These are phyloP conservation scores for Colletotrichum eremochloae DNA, from an alignment of 2,329 filamentous ascomycete species.

Conservation along the genomic window DNA sequence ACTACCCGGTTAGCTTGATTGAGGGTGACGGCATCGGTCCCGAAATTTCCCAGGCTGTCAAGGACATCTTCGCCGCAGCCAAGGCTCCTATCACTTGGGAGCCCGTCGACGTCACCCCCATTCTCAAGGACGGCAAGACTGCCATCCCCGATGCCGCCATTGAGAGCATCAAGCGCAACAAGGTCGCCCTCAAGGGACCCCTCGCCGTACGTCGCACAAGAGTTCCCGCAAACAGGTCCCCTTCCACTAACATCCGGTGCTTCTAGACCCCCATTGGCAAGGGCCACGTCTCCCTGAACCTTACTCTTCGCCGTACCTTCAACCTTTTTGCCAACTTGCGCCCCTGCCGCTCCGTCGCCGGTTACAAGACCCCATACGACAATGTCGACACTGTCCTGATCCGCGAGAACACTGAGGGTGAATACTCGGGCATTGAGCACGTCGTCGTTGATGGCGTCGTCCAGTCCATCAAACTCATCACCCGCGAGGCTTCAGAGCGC, in stretches of 20 bases:
- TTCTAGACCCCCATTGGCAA: slow-evolving; percentile 75
- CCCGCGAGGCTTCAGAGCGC: slow-evolving; percentile 91
- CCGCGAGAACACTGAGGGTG: slow-evolving; percentile 99
- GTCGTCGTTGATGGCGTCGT: slow-evolving; percentile 97
- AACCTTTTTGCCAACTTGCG: slow-evolving; percentile 99
- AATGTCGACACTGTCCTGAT: slow-evolving; percentile 97
- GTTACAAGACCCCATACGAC: slow-evolving; percentile 99
- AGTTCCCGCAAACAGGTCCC: not conserved
- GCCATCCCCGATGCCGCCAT: slow-evolving; percentile 94
- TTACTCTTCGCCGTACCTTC: slow-evolving; percentile 98
- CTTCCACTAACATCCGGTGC: slow-evolving; percentile 34
- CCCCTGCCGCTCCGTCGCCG: slow-evolving; percentile 95
- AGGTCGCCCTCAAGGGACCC: slow-evolving; percentile 97
- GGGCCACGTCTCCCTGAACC: slow-evolving; percentile 98
- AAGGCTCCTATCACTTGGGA: slow-evolving; percentile 98
- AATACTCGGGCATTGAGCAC: slow-evolving; percentile 99
- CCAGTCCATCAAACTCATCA: slow-evolving; percentile 99
- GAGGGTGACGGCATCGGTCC: slow-evolving; percentile 99
- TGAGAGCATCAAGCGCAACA: slow-evolving; percentile 93
- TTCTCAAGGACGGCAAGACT: slow-evolving; percentile 94
- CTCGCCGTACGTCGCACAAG: slow-evolving; percentile 77
- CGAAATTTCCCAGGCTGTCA: slow-evolving; percentile 97
- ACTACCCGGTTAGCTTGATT: slow-evolving; percentile 95
- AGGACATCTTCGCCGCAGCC: slow-evolving; percentile 97
- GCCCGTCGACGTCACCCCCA: slow-evolving; percentile 94